Evolutionary conservation across 495 filamentous ascomycete genomes (phyloP), one percentile per base, ranked within the genome.

Genomic region (Penicillium flavigenum): DNA sequence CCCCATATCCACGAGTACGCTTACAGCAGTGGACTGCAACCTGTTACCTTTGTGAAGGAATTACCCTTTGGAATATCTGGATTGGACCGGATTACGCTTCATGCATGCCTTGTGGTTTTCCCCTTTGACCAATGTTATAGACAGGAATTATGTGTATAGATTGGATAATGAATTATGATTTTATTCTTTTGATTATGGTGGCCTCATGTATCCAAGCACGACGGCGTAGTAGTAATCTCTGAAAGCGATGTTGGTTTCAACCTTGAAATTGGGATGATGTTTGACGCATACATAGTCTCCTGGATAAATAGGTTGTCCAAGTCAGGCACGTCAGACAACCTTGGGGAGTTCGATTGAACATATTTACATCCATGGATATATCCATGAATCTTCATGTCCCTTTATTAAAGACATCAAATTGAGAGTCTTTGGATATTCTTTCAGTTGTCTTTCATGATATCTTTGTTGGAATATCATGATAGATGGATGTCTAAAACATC

Each of bases 161-260:
- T 38, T 20, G 20, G n/a, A 47, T 54, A 12, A 54, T 47, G 53
- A 39, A 55, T 55, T 39, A 55, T 39, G 53, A 55, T 55, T 39
- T 31, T 48, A 19, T 14, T 31, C 16, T 20, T 56, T 36, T 31
- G 8, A 54, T 14, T 7, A 38, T 5, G 4, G 34, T 36, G 14
- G 34, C 34, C 14, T 4, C 16, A 36, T 36, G 5, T 36, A 36
- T 14, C 12, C 12, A 16, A 36, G 31, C 11, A 34, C 3, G 34
- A n/a, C 16, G n/a, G 32, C 4, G 5, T 36, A 36, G 12, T 36
- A 36, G 11, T 34, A 14, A 5, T 34, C n/a, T 34, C 32, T 14
- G 5, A 12, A 12, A 22, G 43, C 19, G 22, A 52, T 19, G 14
- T 5, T 16, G 3, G 43, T 45, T 45, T 26, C 43, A 12, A 10